phyloP scores from a whole-genome alignment of 78 protist species.

The Tieghemostelium lacteum region DNA sequence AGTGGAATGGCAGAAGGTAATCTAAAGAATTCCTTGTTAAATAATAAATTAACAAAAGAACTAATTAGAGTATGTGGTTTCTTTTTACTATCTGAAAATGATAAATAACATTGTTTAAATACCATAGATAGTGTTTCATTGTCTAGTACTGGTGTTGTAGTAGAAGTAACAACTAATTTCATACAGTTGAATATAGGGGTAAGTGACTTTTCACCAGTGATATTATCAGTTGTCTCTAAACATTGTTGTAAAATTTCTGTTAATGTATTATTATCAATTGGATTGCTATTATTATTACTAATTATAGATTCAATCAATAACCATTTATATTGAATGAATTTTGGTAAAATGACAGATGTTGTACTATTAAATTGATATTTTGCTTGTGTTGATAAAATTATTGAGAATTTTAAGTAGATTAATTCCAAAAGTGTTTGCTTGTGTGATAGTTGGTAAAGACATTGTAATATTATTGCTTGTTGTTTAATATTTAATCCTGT shows the following conservation, averaged over 20 bases:
- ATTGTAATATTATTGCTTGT: not conserved
- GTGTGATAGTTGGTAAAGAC: not conserved
- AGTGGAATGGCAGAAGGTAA: slow-evolving; percentile 8
- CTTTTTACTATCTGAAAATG: slow-evolving; percentile 55
- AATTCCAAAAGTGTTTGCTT: not conserved
- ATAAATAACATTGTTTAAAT: slow-evolving; percentile 28
- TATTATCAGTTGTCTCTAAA: slow-evolving; percentile 9
- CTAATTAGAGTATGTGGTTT: slow-evolving; percentile 7
- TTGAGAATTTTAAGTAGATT: not conserved
- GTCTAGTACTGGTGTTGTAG: not conserved
- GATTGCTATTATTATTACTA: not conserved
- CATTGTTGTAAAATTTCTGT: slow-evolving; percentile 1
- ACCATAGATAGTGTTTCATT: not conserved
- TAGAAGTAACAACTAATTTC: not conserved
- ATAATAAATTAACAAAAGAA: slow-evolving; percentile 37
- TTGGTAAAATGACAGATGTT: slow-evolving; percentile 21
- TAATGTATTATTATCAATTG: not conserved
- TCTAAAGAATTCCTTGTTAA: slow-evolving; percentile 18
- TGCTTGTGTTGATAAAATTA: not conserved
- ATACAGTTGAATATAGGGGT: slow-evolving; percentile 39
- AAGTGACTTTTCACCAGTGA: slow-evolving; percentile 10
- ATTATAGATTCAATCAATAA: not conserved
- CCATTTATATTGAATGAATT: slow-evolving; percentile 50
- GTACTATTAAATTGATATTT: slow-evolving; percentile 21
- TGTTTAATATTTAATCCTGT: slow-evolving; percentile 18